These are phyloP conservation scores for Sugiyamaella marilandica DNA, from an alignment of 805 yeast genomes.

Conservation along the genomic window DNA sequence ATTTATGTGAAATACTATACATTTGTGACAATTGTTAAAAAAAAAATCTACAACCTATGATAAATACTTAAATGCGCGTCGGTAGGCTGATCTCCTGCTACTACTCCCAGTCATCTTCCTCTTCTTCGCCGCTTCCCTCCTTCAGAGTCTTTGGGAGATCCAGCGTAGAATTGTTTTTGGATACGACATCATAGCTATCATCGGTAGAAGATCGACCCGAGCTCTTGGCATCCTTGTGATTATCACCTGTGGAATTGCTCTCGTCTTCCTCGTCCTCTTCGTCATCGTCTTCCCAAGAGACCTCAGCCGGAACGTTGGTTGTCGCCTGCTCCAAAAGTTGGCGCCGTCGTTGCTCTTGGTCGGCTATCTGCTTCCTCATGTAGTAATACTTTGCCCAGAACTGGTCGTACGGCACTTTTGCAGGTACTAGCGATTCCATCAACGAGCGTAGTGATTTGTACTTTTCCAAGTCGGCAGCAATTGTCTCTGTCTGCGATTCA, in stretches of 20 bases:
- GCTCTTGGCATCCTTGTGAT: slow-evolving; percentile 17
- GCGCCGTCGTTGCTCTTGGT: slow-evolving; percentile 63
- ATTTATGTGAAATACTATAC: neutral
- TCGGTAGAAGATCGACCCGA: slow-evolving; percentile 35
- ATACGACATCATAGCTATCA: slow-evolving; percentile 39
- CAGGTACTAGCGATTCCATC: slow-evolving; percentile 65
- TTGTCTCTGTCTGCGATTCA: slow-evolving; percentile 47
- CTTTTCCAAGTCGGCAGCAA: slow-evolving; percentile 43
- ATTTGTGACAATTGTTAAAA: neutral
- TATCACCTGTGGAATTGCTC: slow-evolving; percentile 11
- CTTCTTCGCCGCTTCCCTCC: slow-evolving; percentile 26
- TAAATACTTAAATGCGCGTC: neutral
- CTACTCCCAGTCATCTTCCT: slow-evolving; percentile 62
- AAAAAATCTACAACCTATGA: neutral
- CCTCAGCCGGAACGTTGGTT: slow-evolving; percentile 35
- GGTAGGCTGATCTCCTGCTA: neutral
- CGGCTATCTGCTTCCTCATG: slow-evolving; percentile 47
- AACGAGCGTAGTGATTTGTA: slow-evolving; percentile 50
- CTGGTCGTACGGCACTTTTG: slow-evolving; percentile 46
- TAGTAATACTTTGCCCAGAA: slow-evolving; percentile 77
- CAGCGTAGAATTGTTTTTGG: slow-evolving; percentile 35
- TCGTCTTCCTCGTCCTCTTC: slow-evolving; percentile 36
- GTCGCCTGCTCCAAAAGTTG: slow-evolving; percentile 46
- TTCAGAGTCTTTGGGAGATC: slow-evolving; percentile 26
- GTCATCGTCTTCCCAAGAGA: slow-evolving; percentile 33